Evolutionary conservation across 2,329 filamentous ascomycete species (phyloP).

Genomic region (Truncatella angustata): DNA sequence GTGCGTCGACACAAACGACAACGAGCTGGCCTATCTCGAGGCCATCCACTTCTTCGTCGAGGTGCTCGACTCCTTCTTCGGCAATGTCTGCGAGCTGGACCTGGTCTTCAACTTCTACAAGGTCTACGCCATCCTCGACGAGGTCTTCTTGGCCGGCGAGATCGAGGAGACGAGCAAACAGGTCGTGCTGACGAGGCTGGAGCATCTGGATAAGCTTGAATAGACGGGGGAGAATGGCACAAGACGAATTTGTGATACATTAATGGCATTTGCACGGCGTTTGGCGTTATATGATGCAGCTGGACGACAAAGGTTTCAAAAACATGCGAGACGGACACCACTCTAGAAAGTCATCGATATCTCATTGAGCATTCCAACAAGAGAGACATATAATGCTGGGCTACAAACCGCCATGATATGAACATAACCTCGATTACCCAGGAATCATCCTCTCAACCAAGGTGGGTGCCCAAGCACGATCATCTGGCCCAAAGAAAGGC

Average conservation of each 20-base stretch:
- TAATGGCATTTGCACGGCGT: slow-evolving; percentile 7
- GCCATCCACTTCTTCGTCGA: slow-evolving; percentile 99
- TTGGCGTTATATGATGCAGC: slow-evolving; percentile 9
- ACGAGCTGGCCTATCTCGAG: slow-evolving; percentile 94
- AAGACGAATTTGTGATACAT: not conserved
- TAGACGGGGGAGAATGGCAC: slow-evolving; percentile 36
- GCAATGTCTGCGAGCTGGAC: slow-evolving; percentile 97
- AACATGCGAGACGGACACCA: too few species aligned
- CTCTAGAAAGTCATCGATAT: too few species aligned
- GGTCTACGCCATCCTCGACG: slow-evolving; percentile 97
- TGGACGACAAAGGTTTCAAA: too few species aligned
- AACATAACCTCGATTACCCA: too few species aligned
- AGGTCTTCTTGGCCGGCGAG: slow-evolving; percentile 96
- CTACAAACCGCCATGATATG: too few species aligned
- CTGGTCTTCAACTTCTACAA: slow-evolving; percentile 80
- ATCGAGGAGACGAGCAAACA: slow-evolving; percentile 99
- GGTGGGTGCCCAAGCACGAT: too few species aligned
- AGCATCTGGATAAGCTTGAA: slow-evolving; percentile 95
- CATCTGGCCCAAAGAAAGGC: too few species aligned
- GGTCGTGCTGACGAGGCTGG: slow-evolving; percentile 88
- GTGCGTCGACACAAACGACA: slow-evolving; percentile 98
- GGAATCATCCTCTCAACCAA: too few species aligned
- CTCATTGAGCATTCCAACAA: too few species aligned
- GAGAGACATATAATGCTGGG: too few species aligned
- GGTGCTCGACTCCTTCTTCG: slow-evolving; percentile 97